Conservation (phyloP, 495 filamentous ascomycete genomes). For the Pseudoneurospora amorphoporcata region DNA sequence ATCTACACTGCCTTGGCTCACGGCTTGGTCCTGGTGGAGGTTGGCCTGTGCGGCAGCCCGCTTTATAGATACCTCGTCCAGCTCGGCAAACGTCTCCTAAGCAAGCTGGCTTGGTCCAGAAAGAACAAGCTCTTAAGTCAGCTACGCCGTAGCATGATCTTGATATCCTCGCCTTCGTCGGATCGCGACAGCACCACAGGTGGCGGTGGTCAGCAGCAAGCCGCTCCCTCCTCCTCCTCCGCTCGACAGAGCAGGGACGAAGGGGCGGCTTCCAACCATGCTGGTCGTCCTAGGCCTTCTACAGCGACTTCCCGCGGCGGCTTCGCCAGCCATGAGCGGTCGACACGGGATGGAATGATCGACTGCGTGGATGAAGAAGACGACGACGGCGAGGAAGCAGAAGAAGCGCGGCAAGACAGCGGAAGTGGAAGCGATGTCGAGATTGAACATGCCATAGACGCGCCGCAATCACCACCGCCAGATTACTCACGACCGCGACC, state of each 20-base stretch:
- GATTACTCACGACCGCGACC: background rate
- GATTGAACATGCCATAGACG: background rate
- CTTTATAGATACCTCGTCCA: conserved; percentile 7
- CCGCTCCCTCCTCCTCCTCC: background rate
- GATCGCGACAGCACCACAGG: background rate
- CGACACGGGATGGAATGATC: background rate
- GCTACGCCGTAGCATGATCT: background rate
- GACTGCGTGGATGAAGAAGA: background rate
- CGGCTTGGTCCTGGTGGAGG: background rate
- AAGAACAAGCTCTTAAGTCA: background rate
- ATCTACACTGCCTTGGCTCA: background rate
- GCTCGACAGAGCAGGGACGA: background rate
- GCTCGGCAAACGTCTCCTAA: background rate
- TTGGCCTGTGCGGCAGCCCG: conserved; percentile 5
- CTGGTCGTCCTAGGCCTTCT: background rate
- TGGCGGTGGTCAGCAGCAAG: background rate
- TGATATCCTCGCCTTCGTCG: background rate
- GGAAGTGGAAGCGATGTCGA: background rate
- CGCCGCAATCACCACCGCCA: background rate
- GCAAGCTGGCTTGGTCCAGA: background rate
- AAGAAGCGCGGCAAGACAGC: background rate
- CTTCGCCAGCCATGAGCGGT: background rate
- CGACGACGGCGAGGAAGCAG: background rate
- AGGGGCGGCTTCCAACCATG: background rate
- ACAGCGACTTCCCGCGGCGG: background rate